A percentile compares a stretch with the other conserved stretches of the same genome.
These are phyloP conservation scores for Cyclocybe aegerita DNA, from an alignment of 768 basidiomycete genomes.

Conservation along the genomic window DNA sequence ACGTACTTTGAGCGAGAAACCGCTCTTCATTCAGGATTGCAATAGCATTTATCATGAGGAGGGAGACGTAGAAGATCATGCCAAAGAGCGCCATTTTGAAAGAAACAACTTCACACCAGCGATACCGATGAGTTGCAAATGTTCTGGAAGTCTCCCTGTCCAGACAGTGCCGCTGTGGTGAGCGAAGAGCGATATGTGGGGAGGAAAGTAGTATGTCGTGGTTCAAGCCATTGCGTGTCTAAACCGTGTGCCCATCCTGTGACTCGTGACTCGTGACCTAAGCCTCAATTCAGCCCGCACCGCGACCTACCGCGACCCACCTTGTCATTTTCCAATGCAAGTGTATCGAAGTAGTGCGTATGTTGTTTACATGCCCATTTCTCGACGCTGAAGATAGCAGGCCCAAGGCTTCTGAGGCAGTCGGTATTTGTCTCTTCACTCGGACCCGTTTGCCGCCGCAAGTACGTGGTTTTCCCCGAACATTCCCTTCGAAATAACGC, in stretches of 20 bases:
- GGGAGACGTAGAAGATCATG: slow-evolving; percentile 78
- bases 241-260: background rate
- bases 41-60: slow-evolving; percentile 92
- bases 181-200: no score
- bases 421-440: slow-evolving; percentile 6
- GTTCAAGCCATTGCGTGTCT: no score
- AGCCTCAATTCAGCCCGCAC: background rate
- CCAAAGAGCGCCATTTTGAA: slow-evolving; percentile 57
- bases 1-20: slow-evolving; percentile 89
- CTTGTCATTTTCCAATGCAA: slow-evolving; percentile 26
- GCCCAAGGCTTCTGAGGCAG: slow-evolving; percentile 12
- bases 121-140: no score
- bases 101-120: no score
- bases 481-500: background rate
- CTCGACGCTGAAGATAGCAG: slow-evolving; percentile 5
- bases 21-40: slow-evolving; percentile 96
- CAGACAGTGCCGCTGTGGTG: no score
- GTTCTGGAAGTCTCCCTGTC: no score
- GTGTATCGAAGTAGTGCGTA: slow-evolving; percentile 23
- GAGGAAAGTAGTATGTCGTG: no score
- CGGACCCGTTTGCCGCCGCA: slow-evolving; percentile 9
- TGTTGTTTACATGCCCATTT: background rate
- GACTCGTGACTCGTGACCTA: background rate
- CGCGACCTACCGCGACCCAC: background rate
- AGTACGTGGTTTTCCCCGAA: slow-evolving; percentile 13